phyloP scores from a whole-genome alignment of 2,329 filamentous ascomycete genomes.

The Aureobasidium zeae region DNA sequence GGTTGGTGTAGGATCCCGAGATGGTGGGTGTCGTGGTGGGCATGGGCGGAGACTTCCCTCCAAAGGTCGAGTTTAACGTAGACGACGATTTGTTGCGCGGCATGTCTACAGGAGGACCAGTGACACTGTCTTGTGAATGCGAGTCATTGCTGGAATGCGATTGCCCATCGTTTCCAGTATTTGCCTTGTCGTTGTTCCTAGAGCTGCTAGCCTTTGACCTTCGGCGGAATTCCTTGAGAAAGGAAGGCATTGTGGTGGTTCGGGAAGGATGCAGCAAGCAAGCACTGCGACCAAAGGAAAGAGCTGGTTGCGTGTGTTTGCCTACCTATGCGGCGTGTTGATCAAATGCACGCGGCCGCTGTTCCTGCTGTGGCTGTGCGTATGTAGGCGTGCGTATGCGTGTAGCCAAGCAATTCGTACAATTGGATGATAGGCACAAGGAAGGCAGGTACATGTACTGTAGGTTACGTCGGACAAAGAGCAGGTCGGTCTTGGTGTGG shows the following conservation, averaged over 20 bases:
- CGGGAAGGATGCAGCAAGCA: background rate
- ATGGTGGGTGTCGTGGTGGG: conserved; percentile 25
- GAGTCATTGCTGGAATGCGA: conserved; percentile 32
- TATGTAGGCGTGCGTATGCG: no score
- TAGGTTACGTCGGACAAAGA: no score
- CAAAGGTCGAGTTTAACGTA: conserved; percentile 51
- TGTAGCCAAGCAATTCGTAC: no score
- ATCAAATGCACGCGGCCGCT: no score
- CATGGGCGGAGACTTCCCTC: conserved; percentile 63
- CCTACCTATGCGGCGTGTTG: no score
- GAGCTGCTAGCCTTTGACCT: conserved; percentile 68
- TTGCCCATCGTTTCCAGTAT: conserved; percentile 28
- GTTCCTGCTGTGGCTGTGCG: no score
- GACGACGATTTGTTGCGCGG: conserved; percentile 56
- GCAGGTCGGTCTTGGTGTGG: no score
- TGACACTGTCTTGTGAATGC: conserved; percentile 30
- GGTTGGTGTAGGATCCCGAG: conserved; percentile 39
- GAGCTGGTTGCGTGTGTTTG: no score
- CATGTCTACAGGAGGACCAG: conserved; percentile 26
- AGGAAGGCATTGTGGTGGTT: conserved; percentile 41
- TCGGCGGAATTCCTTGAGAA: conserved; percentile 63
- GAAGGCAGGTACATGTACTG: no score
- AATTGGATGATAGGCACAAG: no score
- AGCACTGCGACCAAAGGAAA: background rate
- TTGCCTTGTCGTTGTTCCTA: conserved; percentile 54